Base-by-base conservation (phyloP, 768 basidiomycete genomes). In the Lactifluus rugatus region DNA sequence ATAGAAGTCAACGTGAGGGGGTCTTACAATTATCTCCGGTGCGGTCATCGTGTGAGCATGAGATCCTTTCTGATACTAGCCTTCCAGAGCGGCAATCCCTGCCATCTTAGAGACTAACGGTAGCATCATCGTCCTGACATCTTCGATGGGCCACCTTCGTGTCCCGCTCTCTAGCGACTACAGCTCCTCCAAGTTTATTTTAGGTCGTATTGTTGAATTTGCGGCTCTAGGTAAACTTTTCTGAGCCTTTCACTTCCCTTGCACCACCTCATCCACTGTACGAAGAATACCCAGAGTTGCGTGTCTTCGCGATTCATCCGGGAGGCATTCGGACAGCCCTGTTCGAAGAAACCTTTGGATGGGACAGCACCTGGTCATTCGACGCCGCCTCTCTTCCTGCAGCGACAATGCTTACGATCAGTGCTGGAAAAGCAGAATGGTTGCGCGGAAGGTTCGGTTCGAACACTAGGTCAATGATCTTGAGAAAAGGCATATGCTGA, bases 1-100 rank as follows among this genome's bases (percentile, higher is more conserved):
- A 9, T 58, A 16, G 57, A 58, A 28, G 36, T 52, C 26, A 58
- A 58, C 47, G 32, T 58, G 13, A 51, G 51, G 1, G 57, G 57
- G 3, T 46, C 48, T 2, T 53, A 52, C 25, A 58, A 58, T n/a
- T 52, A 47, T 25, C 47, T 61, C 49, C 45, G 62, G 66, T 42
- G 47, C 59, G 21, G 3, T 13, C 14, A n/a, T 28, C 17, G 37
- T 46, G 13, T 31, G n/a, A 9, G 34, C 28, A 4, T 10, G 14
- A 32, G 25, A 46, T 36, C 6, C 25, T 25, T 44, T 10, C 34
- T 37, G 8, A 36, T 21, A 13, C 11, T 31, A 31, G 11, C 21
- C 34, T 1, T 23, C 16, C 48, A 52, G 44, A 8, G 49, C 42
- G 17, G 57, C 49, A 7, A 42, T 39, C 3, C 42, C 57, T 32